These are phyloP conservation scores for Phytopythium vexans DNA, from an alignment of 352 stramenopile genomes.

Conservation along the genomic window DNA sequence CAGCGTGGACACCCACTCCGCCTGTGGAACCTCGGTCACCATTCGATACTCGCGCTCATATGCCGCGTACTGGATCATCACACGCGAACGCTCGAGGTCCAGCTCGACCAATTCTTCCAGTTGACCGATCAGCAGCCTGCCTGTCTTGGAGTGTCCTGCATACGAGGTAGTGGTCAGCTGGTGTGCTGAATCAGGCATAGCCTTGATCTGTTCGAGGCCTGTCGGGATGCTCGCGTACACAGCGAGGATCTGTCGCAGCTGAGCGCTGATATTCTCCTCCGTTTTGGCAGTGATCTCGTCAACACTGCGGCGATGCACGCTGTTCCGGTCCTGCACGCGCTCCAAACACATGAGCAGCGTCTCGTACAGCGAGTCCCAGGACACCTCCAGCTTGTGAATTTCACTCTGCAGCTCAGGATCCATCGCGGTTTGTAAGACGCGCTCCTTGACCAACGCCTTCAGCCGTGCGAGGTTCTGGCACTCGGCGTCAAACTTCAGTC, in stretches of 20 bases:
- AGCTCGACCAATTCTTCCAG: constrained; percentile 52
- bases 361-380: constrained; percentile 64
- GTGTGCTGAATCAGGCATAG: no score
- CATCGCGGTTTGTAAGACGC: constrained; percentile 5
- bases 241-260: constrained; percentile 32
- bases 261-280: constrained; percentile 31
- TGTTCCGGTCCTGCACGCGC: constrained; percentile 55
- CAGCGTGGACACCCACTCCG: constrained; percentile 1
- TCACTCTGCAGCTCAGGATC: constrained; percentile 12
- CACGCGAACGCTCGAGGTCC: constrained; percentile 39
- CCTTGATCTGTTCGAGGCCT: constrained; percentile 15
- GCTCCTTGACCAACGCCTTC: constrained; percentile 32
- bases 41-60: constrained; percentile 53
- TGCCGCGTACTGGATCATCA: constrained; percentile 28
- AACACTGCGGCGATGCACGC: constrained; percentile 60
- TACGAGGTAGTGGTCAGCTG: not conserved
- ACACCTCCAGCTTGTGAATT: constrained; percentile 47
- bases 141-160: constrained; percentile 2
- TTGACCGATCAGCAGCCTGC: constrained; percentile 21
- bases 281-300: constrained; percentile 42
- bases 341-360: constrained; percentile 55
- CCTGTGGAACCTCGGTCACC: constrained; percentile 19
- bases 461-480: constrained; percentile 49
- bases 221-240: constrained; percentile 37
- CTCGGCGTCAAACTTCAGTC: constrained; percentile 46